Evolutionary conservation across 2,329 filamentous ascomycete genomes (phyloP).

Genomic region (Ceratocystis huliohia): DNA sequence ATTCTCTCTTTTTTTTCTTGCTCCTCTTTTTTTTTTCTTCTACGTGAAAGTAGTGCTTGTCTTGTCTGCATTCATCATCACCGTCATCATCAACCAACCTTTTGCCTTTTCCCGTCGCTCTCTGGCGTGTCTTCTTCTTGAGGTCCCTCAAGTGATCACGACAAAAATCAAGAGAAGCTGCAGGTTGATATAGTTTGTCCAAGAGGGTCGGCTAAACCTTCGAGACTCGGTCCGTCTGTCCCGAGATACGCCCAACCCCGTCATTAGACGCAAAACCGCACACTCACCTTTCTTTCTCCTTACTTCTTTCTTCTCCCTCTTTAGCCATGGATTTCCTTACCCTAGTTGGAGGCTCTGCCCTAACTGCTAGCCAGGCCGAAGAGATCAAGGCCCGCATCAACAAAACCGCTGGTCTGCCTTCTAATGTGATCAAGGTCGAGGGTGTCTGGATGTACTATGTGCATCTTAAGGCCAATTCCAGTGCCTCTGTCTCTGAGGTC

Average conservation of each 20-base stretch:
- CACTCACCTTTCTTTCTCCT: background rate
- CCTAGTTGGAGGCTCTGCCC: slow-evolving; percentile 37
- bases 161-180: slow-evolving; percentile 13
- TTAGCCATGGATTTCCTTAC: slow-evolving; percentile 24
- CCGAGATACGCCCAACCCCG: too few relatives aligned
- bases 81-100: slow-evolving; percentile 9
- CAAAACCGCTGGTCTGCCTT: slow-evolving; percentile 28
- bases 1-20: background rate
- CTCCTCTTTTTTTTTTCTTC: slow-evolving; percentile 6
- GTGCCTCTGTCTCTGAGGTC: slow-evolving; percentile 26
- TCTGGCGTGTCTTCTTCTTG: slow-evolving; percentile 14
- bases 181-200: background rate
- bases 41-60: background rate
- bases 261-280: too few relatives aligned
- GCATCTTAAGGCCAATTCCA: slow-evolving; percentile 36
- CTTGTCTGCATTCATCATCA: slow-evolving; percentile 9
- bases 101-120: slow-evolving; percentile 2
- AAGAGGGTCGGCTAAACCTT: background rate
- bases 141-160: slow-evolving; percentile 13
- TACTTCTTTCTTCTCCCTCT: slow-evolving; percentile 4
- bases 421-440: slow-evolving; percentile 37
- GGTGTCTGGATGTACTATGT: slow-evolving; percentile 56
- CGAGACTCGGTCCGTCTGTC: background rate
- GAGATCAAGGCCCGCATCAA: slow-evolving; percentile 36
- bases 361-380: slow-evolving; percentile 34